Conservation (phyloP, 306 rosid species). For the Corylus heterophylla region DNA sequence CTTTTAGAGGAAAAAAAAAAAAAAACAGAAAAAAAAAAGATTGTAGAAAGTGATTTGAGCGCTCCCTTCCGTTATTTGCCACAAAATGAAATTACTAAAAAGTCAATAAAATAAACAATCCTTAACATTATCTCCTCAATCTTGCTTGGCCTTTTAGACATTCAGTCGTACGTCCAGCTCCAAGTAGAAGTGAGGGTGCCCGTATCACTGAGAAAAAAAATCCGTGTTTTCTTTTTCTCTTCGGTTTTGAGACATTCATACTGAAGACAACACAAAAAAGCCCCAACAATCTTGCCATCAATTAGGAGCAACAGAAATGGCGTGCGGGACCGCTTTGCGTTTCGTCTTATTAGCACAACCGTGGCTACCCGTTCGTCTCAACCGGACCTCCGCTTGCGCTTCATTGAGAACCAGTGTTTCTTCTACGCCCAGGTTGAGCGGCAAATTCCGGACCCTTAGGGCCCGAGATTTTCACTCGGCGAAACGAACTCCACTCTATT, state of each 20-base stretch:
- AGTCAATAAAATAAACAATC: neutral
- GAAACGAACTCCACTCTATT: constrained; percentile 37
- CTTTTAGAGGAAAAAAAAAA: no score
- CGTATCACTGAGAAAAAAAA: neutral
- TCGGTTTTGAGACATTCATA: no score
- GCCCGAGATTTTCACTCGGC: constrained; percentile 43
- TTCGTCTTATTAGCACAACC: constrained; percentile 55
- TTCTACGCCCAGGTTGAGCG: constrained; percentile 20
- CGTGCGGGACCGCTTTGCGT: constrained; percentile 61
- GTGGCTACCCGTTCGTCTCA: constrained; percentile 46
- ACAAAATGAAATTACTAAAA: neutral
- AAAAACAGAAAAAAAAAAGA: no score
- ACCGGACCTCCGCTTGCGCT: constrained; percentile 30
- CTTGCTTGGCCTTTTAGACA: neutral
- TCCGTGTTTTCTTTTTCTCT: no score
- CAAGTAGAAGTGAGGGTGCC: neutral
- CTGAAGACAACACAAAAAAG: neutral
- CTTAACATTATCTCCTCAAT: neutral
- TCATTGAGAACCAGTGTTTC: constrained; percentile 22
- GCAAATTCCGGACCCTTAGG: constrained; percentile 24
- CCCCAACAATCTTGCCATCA: neutral
- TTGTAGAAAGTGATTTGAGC: neutral
- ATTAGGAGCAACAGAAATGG: constrained; percentile 43
- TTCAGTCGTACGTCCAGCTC: neutral
- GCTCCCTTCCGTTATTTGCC: neutral